phyloP scores from a whole-genome alignment of 352 stramenopile genomes.

The Phytophthora sansomeana region DNA sequence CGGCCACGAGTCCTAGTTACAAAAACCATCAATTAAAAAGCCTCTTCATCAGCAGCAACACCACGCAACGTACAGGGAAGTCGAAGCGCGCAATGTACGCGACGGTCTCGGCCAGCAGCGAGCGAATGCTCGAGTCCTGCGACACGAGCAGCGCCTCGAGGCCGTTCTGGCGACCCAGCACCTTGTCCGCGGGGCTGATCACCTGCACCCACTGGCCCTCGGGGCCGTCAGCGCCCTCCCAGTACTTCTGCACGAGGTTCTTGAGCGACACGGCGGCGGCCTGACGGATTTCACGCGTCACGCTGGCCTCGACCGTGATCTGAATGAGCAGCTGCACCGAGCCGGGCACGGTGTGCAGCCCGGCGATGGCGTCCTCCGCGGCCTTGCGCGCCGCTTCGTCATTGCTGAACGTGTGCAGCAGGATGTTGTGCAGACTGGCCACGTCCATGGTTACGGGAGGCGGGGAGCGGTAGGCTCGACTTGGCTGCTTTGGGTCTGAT shows the following conservation, averaged over 20 bases:
- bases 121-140: slow-evolving; percentile 48
- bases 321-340: slow-evolving; percentile 84
- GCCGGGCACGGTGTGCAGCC: slow-evolving; percentile 79
- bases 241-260: slow-evolving; percentile 96
- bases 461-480: slow-evolving; percentile 8
- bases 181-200: slow-evolving; percentile 74
- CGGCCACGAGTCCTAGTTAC: slow-evolving; percentile 86
- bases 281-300: slow-evolving; percentile 90
- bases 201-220: slow-evolving; percentile 77
- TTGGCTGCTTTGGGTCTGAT: slow-evolving; percentile 29
- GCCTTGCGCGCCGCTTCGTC: slow-evolving; percentile 76
- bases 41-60: background rate
- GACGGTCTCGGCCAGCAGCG: slow-evolving; percentile 94
- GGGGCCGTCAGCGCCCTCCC: slow-evolving; percentile 84
- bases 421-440: slow-evolving; percentile 89
- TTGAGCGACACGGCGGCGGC: slow-evolving; percentile 95
- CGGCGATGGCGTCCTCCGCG: slow-evolving; percentile 76
- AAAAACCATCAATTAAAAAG: background rate
- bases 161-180: slow-evolving; percentile 70
- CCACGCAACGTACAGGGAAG: slow-evolving; percentile 80
- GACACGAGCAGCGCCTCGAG: slow-evolving; percentile 72
- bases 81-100: slow-evolving; percentile 95
- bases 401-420: slow-evolving; percentile 88
- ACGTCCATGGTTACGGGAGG: slow-evolving; percentile 78
- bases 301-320: slow-evolving; percentile 75